A percentile compares a stretch with the other conserved stretches of the same genome.
These are phyloP conservation scores for Yarrowia sp. DNA, from an alignment of 805 yeast species.

Conservation along the genomic window DNA sequence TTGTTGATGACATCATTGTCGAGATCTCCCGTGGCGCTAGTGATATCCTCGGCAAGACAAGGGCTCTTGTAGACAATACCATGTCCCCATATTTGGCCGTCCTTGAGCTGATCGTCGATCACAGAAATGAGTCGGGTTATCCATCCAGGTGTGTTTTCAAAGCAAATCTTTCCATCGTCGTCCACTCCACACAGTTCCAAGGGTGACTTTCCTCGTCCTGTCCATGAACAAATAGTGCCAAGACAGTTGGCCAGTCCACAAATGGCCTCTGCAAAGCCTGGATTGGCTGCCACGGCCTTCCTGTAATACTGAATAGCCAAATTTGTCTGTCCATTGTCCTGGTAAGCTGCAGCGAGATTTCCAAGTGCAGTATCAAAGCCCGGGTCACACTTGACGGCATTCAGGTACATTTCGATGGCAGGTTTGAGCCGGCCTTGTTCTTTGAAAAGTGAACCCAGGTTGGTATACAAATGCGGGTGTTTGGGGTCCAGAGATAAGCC, in stretches of 20 bases:
- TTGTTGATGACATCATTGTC: background rate
- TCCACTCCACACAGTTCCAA: slow-evolving; percentile 47
- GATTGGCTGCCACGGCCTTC: slow-evolving; percentile 47
- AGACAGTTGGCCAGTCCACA: slow-evolving; percentile 48
- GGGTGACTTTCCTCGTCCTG: slow-evolving; percentile 47
- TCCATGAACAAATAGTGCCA: slow-evolving; percentile 49
- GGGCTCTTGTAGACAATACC: slow-evolving; percentile 12
- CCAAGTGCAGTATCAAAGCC: slow-evolving; percentile 48
- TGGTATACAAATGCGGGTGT: slow-evolving; percentile 51
- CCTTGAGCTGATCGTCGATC: slow-evolving; percentile 6
- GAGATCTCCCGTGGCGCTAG: slow-evolving; percentile 3
- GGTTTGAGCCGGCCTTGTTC: slow-evolving; percentile 47
- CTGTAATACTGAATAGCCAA: slow-evolving; percentile 47
- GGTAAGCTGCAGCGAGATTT: slow-evolving; percentile 49
- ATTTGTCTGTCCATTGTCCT: slow-evolving; percentile 48
- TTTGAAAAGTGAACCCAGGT: slow-evolving; percentile 48
- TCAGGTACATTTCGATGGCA: slow-evolving; percentile 47
- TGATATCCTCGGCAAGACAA: background rate
- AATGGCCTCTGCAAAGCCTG: slow-evolving; percentile 48
- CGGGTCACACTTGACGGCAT: slow-evolving; percentile 48
- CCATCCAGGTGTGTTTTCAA: slow-evolving; percentile 30
- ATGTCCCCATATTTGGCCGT: background rate
- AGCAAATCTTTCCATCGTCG: slow-evolving; percentile 42
- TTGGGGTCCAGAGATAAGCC: slow-evolving; percentile 48
- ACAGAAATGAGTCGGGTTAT: background rate